These are phyloP conservation scores for Fraxinus sp. DNA, from an alignment of 305 asterid genomes.

Conservation along the genomic window DNA sequence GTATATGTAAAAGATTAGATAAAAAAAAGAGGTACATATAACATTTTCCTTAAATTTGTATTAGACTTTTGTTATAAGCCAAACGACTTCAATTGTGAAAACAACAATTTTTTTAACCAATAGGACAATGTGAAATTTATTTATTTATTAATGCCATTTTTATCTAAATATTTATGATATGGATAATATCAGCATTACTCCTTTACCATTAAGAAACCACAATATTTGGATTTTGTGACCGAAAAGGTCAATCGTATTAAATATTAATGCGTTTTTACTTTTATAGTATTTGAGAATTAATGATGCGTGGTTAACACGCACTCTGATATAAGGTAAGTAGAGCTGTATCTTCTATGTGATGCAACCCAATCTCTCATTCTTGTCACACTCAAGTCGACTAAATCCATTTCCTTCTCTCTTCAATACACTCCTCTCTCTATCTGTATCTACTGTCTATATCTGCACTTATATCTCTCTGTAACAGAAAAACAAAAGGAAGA, in stretches of 20 bases:
- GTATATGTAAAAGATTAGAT: too few species aligned
- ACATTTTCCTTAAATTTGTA: too few species aligned
- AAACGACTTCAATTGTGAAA: background rate
- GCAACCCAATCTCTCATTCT: background rate
- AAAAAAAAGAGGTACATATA: too few species aligned
- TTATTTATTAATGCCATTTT: background rate
- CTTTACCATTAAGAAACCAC: background rate
- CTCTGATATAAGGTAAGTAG: background rate
- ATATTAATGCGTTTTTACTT: background rate
- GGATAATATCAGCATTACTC: background rate
- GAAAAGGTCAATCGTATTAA: background rate
- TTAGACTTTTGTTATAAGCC: background rate
- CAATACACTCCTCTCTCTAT: background rate
- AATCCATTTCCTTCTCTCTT: constrained; percentile 1
- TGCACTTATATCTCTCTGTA: background rate
- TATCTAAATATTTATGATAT: background rate
- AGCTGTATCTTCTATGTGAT: background rate
- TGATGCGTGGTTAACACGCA: background rate
- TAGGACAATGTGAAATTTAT: background rate
- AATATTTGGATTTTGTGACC: background rate
- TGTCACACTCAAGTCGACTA: background rate
- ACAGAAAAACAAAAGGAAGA: background rate
- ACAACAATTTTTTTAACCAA: too few species aligned
- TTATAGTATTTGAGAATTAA: background rate
- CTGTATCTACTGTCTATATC: background rate